These are phyloP conservation scores for Saussurea involucrata DNA, from an alignment of 129 eudicot genomes.

Conservation along the genomic window DNA sequence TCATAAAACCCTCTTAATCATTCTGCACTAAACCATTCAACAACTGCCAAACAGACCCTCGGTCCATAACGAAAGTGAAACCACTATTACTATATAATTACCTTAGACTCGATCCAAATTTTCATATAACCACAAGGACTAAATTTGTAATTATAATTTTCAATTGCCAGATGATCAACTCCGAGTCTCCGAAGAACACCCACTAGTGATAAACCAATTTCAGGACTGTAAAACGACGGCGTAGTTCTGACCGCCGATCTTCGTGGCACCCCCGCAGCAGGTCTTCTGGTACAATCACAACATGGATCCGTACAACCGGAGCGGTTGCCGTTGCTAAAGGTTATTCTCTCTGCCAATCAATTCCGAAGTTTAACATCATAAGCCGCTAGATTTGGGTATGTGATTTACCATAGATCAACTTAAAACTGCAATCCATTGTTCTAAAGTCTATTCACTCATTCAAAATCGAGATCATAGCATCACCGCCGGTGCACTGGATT, in stretches of 20 bases:
- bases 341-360: neutral
- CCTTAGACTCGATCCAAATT: too few relatives aligned
- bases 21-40: too few relatives aligned
- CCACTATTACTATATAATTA: too few relatives aligned
- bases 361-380: neutral
- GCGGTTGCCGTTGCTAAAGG: neutral
- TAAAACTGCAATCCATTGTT: neutral
- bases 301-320: slow-evolving; percentile 16
- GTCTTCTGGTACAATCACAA: neutral
- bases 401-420: neutral
- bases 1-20: too few relatives aligned
- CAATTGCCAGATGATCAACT: neutral
- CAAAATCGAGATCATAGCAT: neutral
- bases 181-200: neutral
- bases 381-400: slow-evolving; percentile 1
- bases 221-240: neutral
- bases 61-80: too few relatives aligned
- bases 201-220: neutral
- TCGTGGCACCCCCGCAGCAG: neutral
- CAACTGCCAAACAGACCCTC: too few relatives aligned
- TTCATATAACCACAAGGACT: too few relatives aligned
- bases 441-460: neutral
- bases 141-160: too few relatives aligned
- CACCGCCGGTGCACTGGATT: too few relatives aligned
- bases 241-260: slow-evolving; percentile 10